phyloP scores from a whole-genome alignment of 495 filamentous ascomycete species.

The Cladorrhinum samala region DNA sequence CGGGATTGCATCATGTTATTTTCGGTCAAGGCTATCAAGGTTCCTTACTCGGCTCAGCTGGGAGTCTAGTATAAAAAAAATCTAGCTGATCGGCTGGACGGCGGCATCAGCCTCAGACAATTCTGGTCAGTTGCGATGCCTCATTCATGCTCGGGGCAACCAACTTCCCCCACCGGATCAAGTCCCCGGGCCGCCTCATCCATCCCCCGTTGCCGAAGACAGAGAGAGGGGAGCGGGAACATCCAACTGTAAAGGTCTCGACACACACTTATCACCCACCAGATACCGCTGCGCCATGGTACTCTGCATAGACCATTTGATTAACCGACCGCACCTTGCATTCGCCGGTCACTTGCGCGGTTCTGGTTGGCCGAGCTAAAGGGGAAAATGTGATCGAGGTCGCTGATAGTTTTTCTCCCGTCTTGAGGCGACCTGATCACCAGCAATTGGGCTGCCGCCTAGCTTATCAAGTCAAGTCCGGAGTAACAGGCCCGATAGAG shows the following conservation, averaged over 20 bases:
- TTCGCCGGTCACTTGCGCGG: slow-evolving; percentile 17
- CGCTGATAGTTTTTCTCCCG: too few species aligned
- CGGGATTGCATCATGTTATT: too few species aligned
- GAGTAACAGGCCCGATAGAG: too few species aligned
- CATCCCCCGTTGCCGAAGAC: slow-evolving; percentile 15
- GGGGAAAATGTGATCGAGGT: neutral
- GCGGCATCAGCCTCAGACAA: neutral
- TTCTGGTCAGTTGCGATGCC: too few species aligned
- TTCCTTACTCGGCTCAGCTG: too few species aligned
- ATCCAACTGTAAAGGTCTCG: slow-evolving; percentile 6
- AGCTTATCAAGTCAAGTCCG: neutral
- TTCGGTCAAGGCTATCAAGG: too few species aligned
- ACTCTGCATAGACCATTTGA: slow-evolving; percentile 18
- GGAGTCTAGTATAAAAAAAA: neutral
- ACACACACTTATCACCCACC: neutral
- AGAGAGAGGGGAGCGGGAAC: slow-evolving; percentile 4
- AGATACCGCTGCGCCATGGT: slow-evolving; percentile 8
- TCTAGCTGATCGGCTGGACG: neutral
- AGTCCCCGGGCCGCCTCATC: slow-evolving; percentile 19
- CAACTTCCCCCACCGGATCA: slow-evolving; percentile 17
- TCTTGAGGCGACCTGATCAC: too few species aligned
- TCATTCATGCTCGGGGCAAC: slow-evolving; percentile 1
- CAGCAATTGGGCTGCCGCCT: neutral
- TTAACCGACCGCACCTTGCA: slow-evolving; percentile 20
- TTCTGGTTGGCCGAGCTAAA: slow-evolving; percentile 21